Evolutionary conservation across 305 asterid species (phyloP).

Genomic region (Fraxinus platypoda): DNA sequence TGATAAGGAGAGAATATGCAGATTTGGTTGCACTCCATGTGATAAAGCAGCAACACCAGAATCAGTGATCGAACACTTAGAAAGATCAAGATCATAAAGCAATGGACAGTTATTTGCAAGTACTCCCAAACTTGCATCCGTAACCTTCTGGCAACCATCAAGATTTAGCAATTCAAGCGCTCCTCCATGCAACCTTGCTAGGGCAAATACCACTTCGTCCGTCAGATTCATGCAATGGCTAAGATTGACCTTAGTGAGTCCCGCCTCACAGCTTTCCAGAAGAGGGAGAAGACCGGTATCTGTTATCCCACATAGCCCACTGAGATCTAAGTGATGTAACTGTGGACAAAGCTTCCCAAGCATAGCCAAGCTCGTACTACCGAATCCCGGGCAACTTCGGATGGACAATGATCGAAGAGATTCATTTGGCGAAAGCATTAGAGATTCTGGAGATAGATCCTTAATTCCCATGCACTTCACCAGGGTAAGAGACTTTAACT

Average conservation of each 20-base stretch:
- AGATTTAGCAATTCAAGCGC: conserved; percentile 70
- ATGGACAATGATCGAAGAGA: conserved; percentile 74
- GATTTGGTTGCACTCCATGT: conserved; percentile 45
- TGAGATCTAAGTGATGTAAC: conserved; percentile 71
- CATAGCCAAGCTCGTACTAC: conserved; percentile 65
- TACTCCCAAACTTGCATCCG: conserved; percentile 58
- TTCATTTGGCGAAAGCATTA: conserved; percentile 56
- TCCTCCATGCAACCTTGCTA: conserved; percentile 55
- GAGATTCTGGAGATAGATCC: conserved; percentile 47
- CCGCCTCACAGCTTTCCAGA: conserved; percentile 54
- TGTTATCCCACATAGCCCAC: conserved; percentile 68
- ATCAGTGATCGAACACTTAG: conserved; percentile 69
- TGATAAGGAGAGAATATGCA: conserved; percentile 72
- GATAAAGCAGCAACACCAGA: conserved; percentile 61
- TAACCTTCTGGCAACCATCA: conserved; percentile 70
- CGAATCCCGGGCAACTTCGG: conserved; percentile 75
- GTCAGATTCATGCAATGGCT: conserved; percentile 62
- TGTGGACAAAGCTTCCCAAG: conserved; percentile 77
- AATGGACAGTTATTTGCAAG: conserved; percentile 56
- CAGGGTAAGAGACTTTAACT: conserved; percentile 62
- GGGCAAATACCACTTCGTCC: conserved; percentile 47
- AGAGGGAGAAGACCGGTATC: conserved; percentile 72
- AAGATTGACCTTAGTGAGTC: conserved; percentile 69
- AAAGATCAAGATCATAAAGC: conserved; percentile 75
- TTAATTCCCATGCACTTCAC: conserved; percentile 80